Evolutionary conservation across 2,329 filamentous ascomycete species (phyloP), one percentile per base, ranked within the genome.

Genomic region (Didymella glomerata): DNA sequence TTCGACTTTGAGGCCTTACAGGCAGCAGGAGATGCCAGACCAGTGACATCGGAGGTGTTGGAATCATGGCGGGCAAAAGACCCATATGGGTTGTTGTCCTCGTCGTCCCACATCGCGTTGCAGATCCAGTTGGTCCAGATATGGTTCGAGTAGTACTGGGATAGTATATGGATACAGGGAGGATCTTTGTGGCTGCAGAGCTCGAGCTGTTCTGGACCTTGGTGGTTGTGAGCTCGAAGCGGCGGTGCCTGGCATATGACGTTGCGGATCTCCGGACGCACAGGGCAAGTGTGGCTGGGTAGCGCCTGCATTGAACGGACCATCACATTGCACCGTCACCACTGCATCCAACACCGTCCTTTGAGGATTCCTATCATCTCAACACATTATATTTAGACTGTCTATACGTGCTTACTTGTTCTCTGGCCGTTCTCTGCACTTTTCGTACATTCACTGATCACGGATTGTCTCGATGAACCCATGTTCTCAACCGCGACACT

Each of bases 31-130:
- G 77, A 79, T 55, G 69, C 69, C 59, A 77, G 77, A 69, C 63
- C 80, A 76, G 71, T 71, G 25, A 57, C 78, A 30, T 89, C 89
- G 27, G 89, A 92, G 45, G 87, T 84, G 76, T 90, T 87, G 62
- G 91, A 91, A 78, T 96, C 91, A 71, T 91, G 88, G 70, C 91
- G 90, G 77, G 95, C 91, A 81, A 96, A 97, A 78, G 92, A 94
- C 71, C 93, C 93, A 75, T 98, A 97, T 5, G 94, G 94, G 77
- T 98, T 98, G 81, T 98, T 98, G 76, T 98, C 92, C 81, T 98
- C 94, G 83, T 98, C 93, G 85, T 97, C 96, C 94, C 94, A 98
- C 94, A 98, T 98, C 68, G 70, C 60, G 68, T 46, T 38, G 48
- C 49, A 51, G 27, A 25, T 34, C 30, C n/a, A 22, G 41, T 13